Evolutionary conservation across 345 rosid genomes (phyloP).

Genomic region (Pseudoturritis turrita): DNA sequence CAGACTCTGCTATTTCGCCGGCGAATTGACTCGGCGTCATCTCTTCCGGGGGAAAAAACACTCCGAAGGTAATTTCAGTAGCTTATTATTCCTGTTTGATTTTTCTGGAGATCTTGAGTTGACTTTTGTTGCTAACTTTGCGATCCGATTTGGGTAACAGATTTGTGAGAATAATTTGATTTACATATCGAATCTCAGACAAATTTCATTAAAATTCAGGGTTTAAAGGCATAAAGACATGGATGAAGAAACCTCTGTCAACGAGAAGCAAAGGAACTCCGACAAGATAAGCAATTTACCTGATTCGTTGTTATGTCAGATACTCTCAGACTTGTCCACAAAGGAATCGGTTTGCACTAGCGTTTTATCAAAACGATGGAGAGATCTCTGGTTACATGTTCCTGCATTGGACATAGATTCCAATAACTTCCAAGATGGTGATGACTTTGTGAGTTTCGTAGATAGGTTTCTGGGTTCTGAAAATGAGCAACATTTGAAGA

Average conservation of each 20-base stretch:
- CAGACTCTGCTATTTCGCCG: not conserved
- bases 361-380: conserved; percentile 21
- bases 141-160: not conserved
- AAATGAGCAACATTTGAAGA: not conserved
- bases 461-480: conserved; percentile 15
- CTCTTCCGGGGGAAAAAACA: not conserved
- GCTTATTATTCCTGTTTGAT: not conserved
- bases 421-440: not conserved
- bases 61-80: not conserved
- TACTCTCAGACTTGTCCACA: conserved; percentile 14
- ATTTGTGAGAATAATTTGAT: not conserved
- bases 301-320: conserved; percentile 15
- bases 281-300: conserved; percentile 18
- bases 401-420: conserved; percentile 16
- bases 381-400: conserved; percentile 10
- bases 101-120: not conserved
- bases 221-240: not conserved
- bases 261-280: conserved; percentile 3
- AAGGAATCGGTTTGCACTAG: conserved; percentile 21
- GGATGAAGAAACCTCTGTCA: not conserved
- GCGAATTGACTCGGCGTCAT: not conserved
- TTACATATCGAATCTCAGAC: not conserved
- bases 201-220: not conserved
- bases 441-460: not conserved
- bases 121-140: not conserved